Conservation (phyloP, 345 rosid species). For the Ceriops zippeliana region DNA sequence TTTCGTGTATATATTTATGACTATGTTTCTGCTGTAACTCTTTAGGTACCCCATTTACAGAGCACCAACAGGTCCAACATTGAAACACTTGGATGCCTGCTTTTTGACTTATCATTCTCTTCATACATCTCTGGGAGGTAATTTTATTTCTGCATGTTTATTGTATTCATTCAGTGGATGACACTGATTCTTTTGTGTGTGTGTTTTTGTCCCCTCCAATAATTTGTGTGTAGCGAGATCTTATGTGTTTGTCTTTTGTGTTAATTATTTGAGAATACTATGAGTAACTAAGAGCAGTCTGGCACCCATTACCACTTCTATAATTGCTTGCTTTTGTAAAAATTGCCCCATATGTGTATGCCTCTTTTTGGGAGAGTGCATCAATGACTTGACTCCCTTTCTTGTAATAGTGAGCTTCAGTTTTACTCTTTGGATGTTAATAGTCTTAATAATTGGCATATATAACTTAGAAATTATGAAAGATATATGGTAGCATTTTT, state of each 20-base stretch:
- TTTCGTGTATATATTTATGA: background rate
- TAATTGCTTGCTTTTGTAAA: background rate
- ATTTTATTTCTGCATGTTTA: background rate
- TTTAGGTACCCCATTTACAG: slow-evolving; percentile 34
- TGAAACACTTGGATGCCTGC: slow-evolving; percentile 32
- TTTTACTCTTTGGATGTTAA: no score
- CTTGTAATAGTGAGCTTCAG: no score
- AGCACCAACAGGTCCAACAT: slow-evolving; percentile 30
- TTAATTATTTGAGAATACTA: background rate
- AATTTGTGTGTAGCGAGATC: background rate
- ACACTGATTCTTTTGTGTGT: background rate
- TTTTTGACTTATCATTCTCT: slow-evolving; percentile 28
- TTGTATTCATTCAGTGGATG: background rate
- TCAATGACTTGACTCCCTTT: no score
- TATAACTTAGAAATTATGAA: no score
- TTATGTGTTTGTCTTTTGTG: background rate
- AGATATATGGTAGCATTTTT: no score
- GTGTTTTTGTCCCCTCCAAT: background rate
- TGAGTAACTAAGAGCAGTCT: no score
- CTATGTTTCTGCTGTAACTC: slow-evolving; percentile 11
- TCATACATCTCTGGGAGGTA: slow-evolving; percentile 28
- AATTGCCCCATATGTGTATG: background rate
- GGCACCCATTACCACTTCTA: no score
- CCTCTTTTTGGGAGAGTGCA: no score
- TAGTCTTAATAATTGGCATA: no score